These are phyloP conservation scores for Magnolia changhungtana DNA, from an alignment of 164 flowering plant genomes.

Conservation along the genomic window DNA sequence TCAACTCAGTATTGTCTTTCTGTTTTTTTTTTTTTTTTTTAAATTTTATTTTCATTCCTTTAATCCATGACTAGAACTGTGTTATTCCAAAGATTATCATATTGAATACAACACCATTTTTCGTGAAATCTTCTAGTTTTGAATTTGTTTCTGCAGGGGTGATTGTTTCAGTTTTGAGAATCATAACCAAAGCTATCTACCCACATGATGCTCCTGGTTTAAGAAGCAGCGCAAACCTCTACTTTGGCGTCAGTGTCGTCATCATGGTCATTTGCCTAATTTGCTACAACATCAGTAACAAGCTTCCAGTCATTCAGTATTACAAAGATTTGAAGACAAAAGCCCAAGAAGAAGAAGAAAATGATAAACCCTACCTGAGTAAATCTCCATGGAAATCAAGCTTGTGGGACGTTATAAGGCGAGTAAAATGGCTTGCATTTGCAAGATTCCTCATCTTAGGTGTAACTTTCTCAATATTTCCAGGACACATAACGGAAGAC, in stretches of 20 bases:
- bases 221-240: conserved; percentile 82
- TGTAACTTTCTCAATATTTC: conserved; percentile 83
- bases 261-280: conserved; percentile 71
- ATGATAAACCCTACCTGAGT: conserved; percentile 39
- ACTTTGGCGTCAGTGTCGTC: conserved; percentile 64
- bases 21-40: too few relatives aligned
- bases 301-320: conserved; percentile 74
- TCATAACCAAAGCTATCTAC: conserved; percentile 80
- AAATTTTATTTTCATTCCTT: too few relatives aligned
- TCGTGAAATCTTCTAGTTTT: background rate
- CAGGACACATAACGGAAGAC: conserved; percentile 87
- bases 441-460: conserved; percentile 60
- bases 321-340: conserved; percentile 52
- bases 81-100: too few relatives aligned
- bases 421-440: conserved; percentile 70
- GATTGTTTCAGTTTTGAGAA: conserved; percentile 77
- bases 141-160: conserved; percentile 59
- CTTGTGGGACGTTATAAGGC: conserved; percentile 56
- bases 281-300: conserved; percentile 67
- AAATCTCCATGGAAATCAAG: conserved; percentile 51
- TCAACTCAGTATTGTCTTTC: too few relatives aligned
- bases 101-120: background rate
- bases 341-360: conserved; percentile 35
- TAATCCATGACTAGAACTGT: background rate
- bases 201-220: conserved; percentile 74